phyloP scores from a whole-genome alignment of 2,329 filamentous ascomycete genomes.

The Aspergillus ochraceus region DNA sequence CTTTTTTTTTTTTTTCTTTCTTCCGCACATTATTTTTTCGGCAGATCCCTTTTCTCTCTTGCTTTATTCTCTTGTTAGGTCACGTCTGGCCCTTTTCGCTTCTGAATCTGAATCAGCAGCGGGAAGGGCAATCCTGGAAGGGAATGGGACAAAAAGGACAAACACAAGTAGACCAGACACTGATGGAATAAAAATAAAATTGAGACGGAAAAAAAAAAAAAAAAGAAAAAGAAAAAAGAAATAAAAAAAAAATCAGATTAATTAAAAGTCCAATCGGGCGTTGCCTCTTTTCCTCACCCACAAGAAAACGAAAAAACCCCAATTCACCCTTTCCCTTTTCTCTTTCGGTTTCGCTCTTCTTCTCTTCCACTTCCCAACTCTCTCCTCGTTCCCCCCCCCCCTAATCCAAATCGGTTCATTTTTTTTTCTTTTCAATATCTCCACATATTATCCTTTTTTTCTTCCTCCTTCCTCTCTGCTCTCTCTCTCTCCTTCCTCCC shows the following conservation, averaged over 20 bases:
- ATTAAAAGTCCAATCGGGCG: slow-evolving; percentile 6
- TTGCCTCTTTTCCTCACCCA: slow-evolving; percentile 19
- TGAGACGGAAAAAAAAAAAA: not conserved
- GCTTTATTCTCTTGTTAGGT: no score
- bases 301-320: slow-evolving; percentile 11
- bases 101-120: not conserved
- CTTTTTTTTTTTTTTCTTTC: slow-evolving; percentile 5
- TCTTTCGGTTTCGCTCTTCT: slow-evolving; percentile 17
- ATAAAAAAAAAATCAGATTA: slow-evolving; percentile 2
- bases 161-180: not conserved
- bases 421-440: slow-evolving; percentile 17
- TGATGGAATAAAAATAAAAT: not conserved
- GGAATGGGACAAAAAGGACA: slow-evolving; percentile 4
- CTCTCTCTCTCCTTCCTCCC: slow-evolving; percentile 14
- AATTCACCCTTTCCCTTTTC: slow-evolving; percentile 12
- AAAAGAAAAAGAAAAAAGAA: not conserved
- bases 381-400: slow-evolving; percentile 10
- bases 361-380: slow-evolving; percentile 9
- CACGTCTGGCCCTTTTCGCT: slow-evolving; percentile 3
- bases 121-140: not conserved
- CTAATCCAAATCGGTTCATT: slow-evolving; percentile 13
- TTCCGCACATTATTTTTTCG: not conserved
- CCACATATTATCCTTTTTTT: slow-evolving; percentile 18
- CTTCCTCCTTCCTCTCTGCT: slow-evolving; percentile 11
- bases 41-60: no score